Evolutionary conservation across 371 early-diverging fungal genomes (phyloP), one percentile per base, ranked within the genome.

Genomic region (Mucor racemosus): DNA sequence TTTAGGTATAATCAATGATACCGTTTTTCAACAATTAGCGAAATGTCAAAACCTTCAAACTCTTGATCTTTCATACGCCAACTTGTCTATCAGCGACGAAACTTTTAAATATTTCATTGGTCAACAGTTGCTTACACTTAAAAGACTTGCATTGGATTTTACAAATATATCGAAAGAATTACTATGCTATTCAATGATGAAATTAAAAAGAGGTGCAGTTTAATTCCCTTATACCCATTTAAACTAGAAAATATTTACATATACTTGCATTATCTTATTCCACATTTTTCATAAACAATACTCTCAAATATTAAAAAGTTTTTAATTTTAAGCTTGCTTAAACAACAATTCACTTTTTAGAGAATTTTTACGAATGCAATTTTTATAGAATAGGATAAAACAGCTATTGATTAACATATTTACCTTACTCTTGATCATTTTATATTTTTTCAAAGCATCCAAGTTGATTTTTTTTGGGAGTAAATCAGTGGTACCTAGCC

Each of bases 151-250:
- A 33, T 38, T 70, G 7, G 63, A 67, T 38, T 38, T 33, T 11
- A n/a, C 44, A 5, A 62, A 40, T 26, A 42, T 62, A 10, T 58
- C 71, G 15, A 26, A 42, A 8, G 62, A 61, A 15, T 6, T 62
- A 3, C 26, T 61, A 7, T 31, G 42, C 15, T 61, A 44, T 42
- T 57, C 60, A 13, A 67, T 53, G 13, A 67, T 41, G 13, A 60
- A 67, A 48, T 46, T 71, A 44, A 71, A 67, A 60, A 63, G 46
- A 48, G 60, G 56, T 9, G 33, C 55, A 19, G 31, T 71, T 55
- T 71, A 64, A 64, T 3, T 9, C 7, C 5, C 15, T 15, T 34
- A 48, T 50, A 50, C 50, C 50, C 50, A 4, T 11, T 50, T 10
- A 7, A 9, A 5, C 19, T 48, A 50, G 11, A 38, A 38, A 11